Evolutionary conservation across 2,329 filamentous ascomycete genomes (phyloP), one percentile per base, ranked within the genome.

Genomic region (Colletotrichum tanaceti): DNA sequence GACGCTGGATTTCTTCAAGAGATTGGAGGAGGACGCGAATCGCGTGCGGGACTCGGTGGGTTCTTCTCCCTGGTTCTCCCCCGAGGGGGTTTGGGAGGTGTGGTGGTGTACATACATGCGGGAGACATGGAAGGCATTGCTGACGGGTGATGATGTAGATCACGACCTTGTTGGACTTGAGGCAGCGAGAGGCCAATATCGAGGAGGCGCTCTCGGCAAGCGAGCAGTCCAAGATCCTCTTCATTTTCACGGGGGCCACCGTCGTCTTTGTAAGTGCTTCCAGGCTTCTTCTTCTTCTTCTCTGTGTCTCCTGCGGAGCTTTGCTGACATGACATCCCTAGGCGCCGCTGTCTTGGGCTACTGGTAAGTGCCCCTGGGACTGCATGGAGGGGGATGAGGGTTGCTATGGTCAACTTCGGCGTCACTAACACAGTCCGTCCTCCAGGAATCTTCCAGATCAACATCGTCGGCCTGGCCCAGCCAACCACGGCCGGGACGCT

Each of bases 211-310:
- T 72, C 1, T 72, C 70, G 0, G 70, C 70, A 4, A 72, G 66
- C 61, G 68, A 72, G 65, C 70, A 72, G 58, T 72, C 70, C 54
- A 72, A 72, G 58, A 72, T 72, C 14, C 69, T 72, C 2, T 72
- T 72, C 70, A 72, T 72, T 44, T 72, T 72, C 4, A 72, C 70
- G 0, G 70, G 70, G 0, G 70, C 70, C 0, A 72, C 70, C 0
- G 70, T 72, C 0, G 70, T 72, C 0, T 72, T 71, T 18, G 70
- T 71, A 44, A 54, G 68, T 61, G 5, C 2, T 35, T 13, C 0
- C 14, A 35, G 32, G 2, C 32, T 35, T 7, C 32, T 35, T 35
- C 32, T 2, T 35, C 32, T 7, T 9, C 28, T 7, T 7, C 28
- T 32, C 7, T 10, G 28, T 2, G 1, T 35, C 7, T 35, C 9